Evolutionary conservation across 2,329 filamentous ascomycete species (phyloP).

Genomic region (Catunica adiposa): DNA sequence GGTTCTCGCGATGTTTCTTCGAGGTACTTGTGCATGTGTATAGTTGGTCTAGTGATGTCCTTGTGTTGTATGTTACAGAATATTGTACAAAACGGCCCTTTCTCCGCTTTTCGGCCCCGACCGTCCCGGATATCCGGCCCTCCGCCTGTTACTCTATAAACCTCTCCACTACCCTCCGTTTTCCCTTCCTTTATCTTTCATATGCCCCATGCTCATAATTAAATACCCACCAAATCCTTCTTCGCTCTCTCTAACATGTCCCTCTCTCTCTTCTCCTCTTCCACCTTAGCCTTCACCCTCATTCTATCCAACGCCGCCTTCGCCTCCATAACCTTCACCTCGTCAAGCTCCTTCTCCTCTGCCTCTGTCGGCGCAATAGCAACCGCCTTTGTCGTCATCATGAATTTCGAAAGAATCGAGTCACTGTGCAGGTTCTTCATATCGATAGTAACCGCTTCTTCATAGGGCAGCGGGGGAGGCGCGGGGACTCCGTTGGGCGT

Average conservation of each 20-base stretch:
- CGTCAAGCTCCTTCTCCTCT: slow-evolving; percentile 34
- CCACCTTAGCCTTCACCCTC: slow-evolving; percentile 9
- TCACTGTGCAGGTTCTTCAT: slow-evolving; percentile 46
- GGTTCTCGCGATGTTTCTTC: too few relatives aligned
- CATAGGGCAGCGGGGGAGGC: slow-evolving; percentile 30
- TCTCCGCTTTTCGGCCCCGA: background rate
- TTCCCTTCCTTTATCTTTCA: background rate
- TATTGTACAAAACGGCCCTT: slow-evolving; percentile 21
- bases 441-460: slow-evolving; percentile 38
- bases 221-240: slow-evolving; percentile 19
- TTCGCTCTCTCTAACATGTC: slow-evolving; percentile 13
- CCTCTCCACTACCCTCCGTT: background rate
- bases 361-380: slow-evolving; percentile 39
- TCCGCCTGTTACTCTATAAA: background rate
- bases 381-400: slow-evolving; percentile 45
- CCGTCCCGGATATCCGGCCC: background rate
- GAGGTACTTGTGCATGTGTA: background rate
- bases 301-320: slow-evolving; percentile 6
- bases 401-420: slow-evolving; percentile 46
- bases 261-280: slow-evolving; percentile 9
- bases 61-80: slow-evolving; percentile 1
- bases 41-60: background rate
- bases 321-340: slow-evolving; percentile 1
- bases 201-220: slow-evolving; percentile 26
- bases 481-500: slow-evolving; percentile 29